phyloP scores from a whole-genome alignment of 148 eudicot genomes.

The Bassia scoparia region DNA sequence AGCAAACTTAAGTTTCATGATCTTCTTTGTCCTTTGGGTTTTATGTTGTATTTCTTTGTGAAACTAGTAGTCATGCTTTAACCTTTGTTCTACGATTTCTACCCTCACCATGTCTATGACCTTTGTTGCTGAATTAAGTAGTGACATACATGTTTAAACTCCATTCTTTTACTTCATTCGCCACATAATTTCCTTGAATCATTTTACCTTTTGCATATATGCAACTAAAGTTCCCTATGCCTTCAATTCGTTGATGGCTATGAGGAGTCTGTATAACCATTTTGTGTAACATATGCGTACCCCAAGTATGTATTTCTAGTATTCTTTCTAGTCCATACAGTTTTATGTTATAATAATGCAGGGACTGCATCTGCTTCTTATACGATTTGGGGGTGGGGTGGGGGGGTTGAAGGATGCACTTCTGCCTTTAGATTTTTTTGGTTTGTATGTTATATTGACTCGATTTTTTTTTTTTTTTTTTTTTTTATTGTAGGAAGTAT shows the following conservation, averaged over 20 bases:
- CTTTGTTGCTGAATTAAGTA: neutral
- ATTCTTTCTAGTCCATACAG: neutral
- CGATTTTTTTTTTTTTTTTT: neutral
- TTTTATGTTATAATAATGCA: neutral
- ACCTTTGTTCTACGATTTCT: neutral
- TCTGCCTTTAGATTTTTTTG: neutral
- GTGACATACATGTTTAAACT: neutral
- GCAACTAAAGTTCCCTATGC: neutral
- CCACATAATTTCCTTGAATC: neutral
- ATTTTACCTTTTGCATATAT: neutral
- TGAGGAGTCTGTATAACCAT: neutral
- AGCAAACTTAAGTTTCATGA: neutral
- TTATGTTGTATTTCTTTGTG: neutral
- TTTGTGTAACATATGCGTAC: neutral
- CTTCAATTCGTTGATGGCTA: neutral
- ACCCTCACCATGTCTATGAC: neutral
- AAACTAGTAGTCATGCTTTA: neutral
- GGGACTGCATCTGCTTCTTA: neutral
- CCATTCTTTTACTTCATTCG: neutral
- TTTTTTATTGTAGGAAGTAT: constrained; percentile 56
- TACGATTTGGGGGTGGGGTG: too few species aligned
- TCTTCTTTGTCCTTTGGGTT: neutral
- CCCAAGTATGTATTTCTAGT: neutral
- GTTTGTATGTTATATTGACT: neutral
- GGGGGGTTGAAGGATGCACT: neutral